A percentile compares a stretch with the other conserved stretches of the same genome.
These are phyloP conservation scores for Cicer yamashitae DNA, from an alignment of 306 rosid species.

Conservation along the genomic window DNA sequence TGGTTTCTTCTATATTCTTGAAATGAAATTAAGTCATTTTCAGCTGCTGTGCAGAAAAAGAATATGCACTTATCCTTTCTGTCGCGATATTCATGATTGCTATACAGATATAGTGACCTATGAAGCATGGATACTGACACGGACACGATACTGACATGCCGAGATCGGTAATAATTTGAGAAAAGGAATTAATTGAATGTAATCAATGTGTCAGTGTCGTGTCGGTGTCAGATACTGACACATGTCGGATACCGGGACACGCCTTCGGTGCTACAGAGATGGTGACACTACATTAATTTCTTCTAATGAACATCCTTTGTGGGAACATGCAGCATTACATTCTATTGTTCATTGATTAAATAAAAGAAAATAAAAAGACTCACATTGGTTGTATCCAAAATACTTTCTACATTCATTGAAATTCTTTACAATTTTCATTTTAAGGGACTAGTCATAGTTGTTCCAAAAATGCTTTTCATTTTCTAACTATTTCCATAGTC, in stretches of 20 bases:
- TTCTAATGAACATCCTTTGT: background rate
- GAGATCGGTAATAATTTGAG: too few species aligned
- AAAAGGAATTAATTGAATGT: too few species aligned
- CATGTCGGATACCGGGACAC: too few species aligned
- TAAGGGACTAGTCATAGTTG: slow-evolving; percentile 1
- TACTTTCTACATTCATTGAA: background rate
- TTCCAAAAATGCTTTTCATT: background rate
- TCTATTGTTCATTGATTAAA: background rate
- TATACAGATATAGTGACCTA: background rate
- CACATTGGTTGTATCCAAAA: background rate
- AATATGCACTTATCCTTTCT: slow-evolving; percentile 5
- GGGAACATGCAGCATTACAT: background rate
- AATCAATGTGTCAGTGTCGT: too few species aligned
- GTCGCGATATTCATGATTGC: slow-evolving; percentile 2
- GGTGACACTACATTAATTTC: background rate
- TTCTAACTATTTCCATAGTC: background rate
- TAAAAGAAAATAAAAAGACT: background rate
- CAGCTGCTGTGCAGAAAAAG: background rate
- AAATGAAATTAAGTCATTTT: slow-evolving; percentile 25
- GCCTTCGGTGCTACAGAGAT: background rate
- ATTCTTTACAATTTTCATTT: slow-evolving; percentile 14
- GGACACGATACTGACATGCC: too few species aligned
- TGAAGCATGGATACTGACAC: too few species aligned
- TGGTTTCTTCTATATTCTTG: background rate
- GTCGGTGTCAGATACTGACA: too few species aligned